A percentile compares a stretch with the other conserved stretches of the same genome.
phyloP scores from a whole-genome alignment of 78 protist species.

The Blattamonas nauphoetae region DNA sequence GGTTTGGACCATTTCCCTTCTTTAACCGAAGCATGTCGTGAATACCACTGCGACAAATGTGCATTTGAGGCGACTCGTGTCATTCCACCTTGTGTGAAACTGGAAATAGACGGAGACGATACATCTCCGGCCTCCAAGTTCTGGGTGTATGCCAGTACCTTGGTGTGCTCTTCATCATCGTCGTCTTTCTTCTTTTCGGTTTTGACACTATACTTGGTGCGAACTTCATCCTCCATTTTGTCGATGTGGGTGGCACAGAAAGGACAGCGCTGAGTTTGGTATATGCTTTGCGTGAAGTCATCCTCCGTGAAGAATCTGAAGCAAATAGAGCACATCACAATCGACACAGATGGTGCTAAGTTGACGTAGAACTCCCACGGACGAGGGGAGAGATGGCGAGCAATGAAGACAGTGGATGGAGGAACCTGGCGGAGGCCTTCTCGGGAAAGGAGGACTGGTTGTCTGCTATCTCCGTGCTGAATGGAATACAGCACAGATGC shows the following conservation, averaged over 20 bases:
- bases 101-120: no score
- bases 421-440: neutral
- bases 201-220: neutral
- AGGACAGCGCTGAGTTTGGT: neutral
- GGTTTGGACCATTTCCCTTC: no score
- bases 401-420: neutral
- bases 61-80: no score
- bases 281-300: neutral
- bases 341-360: neutral
- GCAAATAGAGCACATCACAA: neutral
- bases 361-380: neutral
- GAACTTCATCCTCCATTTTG: neutral
- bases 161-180: no score
- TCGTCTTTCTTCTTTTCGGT: no score
- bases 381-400: neutral
- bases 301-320: neutral
- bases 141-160: no score
- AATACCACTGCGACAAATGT: no score
- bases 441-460: neutral
- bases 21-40: no score
- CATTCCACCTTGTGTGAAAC: no score
- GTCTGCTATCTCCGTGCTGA: neutral
- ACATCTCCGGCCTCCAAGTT: no score
- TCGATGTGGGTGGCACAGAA: neutral
- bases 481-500: neutral